Conservation (phyloP, 2,329 filamentous ascomycete species). For the Blastomyces silverae region DNA sequence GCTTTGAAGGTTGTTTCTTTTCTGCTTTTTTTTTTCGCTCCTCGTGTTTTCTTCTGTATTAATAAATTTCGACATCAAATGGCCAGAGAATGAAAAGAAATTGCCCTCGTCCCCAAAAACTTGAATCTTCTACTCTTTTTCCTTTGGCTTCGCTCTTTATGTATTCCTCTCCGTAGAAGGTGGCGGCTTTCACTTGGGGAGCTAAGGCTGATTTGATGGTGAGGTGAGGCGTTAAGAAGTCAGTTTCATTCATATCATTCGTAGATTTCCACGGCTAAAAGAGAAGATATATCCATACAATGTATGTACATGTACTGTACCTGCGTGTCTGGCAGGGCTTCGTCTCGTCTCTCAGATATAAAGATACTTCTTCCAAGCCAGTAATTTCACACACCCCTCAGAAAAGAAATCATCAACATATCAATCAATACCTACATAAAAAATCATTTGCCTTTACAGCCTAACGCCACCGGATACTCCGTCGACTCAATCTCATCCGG, state of each 20-base stretch:
- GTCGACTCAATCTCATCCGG: constrained; percentile 60
- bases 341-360: too few species aligned
- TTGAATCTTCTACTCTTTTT: background rate
- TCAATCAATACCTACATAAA: too few species aligned
- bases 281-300: too few species aligned
- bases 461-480: constrained; percentile 44
- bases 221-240: background rate
- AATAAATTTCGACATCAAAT: too few species aligned
- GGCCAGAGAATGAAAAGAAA: background rate
- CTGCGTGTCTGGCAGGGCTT: too few species aligned
- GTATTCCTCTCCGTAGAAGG: background rate
- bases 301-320: too few species aligned
- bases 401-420: background rate
- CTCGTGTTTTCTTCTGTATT: too few species aligned
- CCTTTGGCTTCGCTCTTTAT: background rate
- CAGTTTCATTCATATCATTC: background rate
- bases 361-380: background rate
- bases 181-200: background rate
- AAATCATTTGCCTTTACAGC: too few species aligned
- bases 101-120: background rate
- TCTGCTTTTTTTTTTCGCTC: too few species aligned
- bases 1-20: background rate
- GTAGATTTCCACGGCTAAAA: background rate
- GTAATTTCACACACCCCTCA: background rate
- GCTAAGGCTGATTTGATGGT: background rate